Conservation (phyloP, 2,329 filamentous ascomycete genomes). For the Alternaria ventricosa region DNA sequence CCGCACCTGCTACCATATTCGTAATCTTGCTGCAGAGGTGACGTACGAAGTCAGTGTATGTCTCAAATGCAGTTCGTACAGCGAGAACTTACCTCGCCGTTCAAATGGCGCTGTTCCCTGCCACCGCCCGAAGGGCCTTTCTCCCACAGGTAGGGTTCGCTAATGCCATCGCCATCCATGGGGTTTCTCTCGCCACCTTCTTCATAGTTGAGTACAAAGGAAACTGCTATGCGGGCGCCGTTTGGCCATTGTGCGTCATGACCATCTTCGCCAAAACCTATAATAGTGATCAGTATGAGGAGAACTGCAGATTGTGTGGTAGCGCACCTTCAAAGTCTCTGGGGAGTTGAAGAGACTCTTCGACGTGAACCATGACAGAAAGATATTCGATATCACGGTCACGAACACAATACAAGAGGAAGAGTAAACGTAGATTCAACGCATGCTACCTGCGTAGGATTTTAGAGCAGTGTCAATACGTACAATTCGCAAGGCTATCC, state of each 20-base stretch:
- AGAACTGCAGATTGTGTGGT: background rate
- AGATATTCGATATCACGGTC: background rate
- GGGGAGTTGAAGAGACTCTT: slow-evolving; percentile 46
- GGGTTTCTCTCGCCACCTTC: slow-evolving; percentile 43
- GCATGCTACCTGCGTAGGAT: background rate
- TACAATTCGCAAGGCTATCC: background rate
- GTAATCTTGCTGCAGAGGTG: slow-evolving; percentile 49
- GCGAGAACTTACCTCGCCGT: slow-evolving; percentile 45
- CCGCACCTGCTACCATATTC: slow-evolving; percentile 60
- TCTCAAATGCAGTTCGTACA: background rate
- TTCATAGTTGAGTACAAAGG: slow-evolving; percentile 51
- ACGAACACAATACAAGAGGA: background rate
- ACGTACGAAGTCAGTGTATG: background rate
- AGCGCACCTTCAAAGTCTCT: slow-evolving; percentile 47
- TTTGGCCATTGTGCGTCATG: slow-evolving; percentile 48
- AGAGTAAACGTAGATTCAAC: background rate
- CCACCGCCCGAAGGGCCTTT: slow-evolving; percentile 43
- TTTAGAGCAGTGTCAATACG: background rate
- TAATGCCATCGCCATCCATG: slow-evolving; percentile 41
- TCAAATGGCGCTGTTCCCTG: slow-evolving; percentile 52
- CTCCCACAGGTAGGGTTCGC: slow-evolving; percentile 44
- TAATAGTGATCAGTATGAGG: background rate
- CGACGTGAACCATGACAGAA: slow-evolving; percentile 35
- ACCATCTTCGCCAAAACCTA: slow-evolving; percentile 48
- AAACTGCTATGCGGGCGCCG: slow-evolving; percentile 46